Percentiles rank a stretch among this genome's conserved stretches.
Evolutionary conservation across 2,329 filamentous ascomycete species (phyloP).

Genomic region (Ophiocordyceps polyrhachis-furcata): DNA sequence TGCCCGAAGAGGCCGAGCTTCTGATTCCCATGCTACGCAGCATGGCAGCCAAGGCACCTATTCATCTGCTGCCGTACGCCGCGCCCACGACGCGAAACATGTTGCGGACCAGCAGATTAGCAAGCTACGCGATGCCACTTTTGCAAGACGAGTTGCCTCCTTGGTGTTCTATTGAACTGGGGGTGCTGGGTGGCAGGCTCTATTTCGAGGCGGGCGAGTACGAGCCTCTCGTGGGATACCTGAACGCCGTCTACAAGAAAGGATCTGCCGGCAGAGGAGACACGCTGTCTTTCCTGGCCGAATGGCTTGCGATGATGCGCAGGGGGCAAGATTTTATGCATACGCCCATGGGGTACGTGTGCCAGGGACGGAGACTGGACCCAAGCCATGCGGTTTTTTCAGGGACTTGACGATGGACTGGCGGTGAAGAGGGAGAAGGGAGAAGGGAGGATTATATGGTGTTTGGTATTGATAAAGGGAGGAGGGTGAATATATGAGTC

Average conservation of each 20-base stretch:
- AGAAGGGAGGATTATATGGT: not conserved
- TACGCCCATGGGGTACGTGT: not conserved
- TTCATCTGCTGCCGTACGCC: constrained; percentile 36
- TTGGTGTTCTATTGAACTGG: constrained; percentile 39
- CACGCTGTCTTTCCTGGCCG: not conserved
- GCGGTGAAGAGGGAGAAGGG: not conserved
- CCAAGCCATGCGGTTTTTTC: not conserved
- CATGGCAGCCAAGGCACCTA: constrained; percentile 3
- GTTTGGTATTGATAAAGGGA: not conserved
- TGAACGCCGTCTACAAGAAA: not conserved
- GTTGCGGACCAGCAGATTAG: constrained; percentile 35
- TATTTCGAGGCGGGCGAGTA: constrained; percentile 37
- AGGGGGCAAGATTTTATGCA: constrained; percentile 1
- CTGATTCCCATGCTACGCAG: constrained; percentile 26
- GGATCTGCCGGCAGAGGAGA: not conserved
- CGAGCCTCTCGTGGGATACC: constrained; percentile 7
- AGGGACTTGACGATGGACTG: not conserved
- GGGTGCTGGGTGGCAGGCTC: constrained; percentile 39
- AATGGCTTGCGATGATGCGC: not conserved
- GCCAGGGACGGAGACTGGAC: not conserved
- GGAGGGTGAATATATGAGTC: not conserved
- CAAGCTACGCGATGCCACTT: constrained; percentile 30
- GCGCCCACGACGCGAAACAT: constrained; percentile 41
- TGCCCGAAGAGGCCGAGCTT: constrained; percentile 42
- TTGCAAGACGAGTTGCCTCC: constrained; percentile 19